Conservation (phyloP, 2,329 filamentous ascomycete species). For the Colletotrichum tofieldiae region DNA sequence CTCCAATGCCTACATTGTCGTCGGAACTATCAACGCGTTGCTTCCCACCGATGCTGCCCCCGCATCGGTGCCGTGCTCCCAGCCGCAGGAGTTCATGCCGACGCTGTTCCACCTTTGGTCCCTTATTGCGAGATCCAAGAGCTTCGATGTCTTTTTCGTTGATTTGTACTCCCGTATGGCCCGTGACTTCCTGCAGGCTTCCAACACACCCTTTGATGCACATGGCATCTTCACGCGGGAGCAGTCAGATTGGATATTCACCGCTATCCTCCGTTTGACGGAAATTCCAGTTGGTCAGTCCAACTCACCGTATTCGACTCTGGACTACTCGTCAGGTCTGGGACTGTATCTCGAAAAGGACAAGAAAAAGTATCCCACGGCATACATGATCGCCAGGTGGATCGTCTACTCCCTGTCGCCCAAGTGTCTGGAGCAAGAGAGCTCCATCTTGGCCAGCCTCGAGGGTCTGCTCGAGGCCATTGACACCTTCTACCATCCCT, state of each 20-base stretch:
- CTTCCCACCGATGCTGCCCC: slow-evolving; percentile 88
- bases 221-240: slow-evolving; percentile 94
- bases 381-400: slow-evolving; percentile 93
- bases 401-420: slow-evolving; percentile 95
- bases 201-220: slow-evolving; percentile 84
- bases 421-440: slow-evolving; percentile 80
- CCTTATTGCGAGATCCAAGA: slow-evolving; percentile 89
- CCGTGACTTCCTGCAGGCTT: slow-evolving; percentile 83
- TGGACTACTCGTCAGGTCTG: slow-evolving; percentile 87
- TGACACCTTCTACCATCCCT: slow-evolving; percentile 99
- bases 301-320: slow-evolving; percentile 89
- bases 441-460: slow-evolving; percentile 86
- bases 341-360: slow-evolving; percentile 93
- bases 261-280: slow-evolving; percentile 87
- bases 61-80: slow-evolving; percentile 79
- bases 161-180: slow-evolving; percentile 92
- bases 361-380: slow-evolving; percentile 90
- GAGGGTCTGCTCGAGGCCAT: slow-evolving; percentile 95
- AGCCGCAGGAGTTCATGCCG: slow-evolving; percentile 90
- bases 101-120: slow-evolving; percentile 99
- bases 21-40: slow-evolving; percentile 87
- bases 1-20: slow-evolving; percentile 93
- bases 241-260: slow-evolving; percentile 94
- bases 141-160: slow-evolving; percentile 88
- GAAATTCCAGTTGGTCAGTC: slow-evolving; percentile 98